These are phyloP conservation scores for Dioscorea cayenensis DNA, from an alignment of 116 monocot species.

Conservation along the genomic window DNA sequence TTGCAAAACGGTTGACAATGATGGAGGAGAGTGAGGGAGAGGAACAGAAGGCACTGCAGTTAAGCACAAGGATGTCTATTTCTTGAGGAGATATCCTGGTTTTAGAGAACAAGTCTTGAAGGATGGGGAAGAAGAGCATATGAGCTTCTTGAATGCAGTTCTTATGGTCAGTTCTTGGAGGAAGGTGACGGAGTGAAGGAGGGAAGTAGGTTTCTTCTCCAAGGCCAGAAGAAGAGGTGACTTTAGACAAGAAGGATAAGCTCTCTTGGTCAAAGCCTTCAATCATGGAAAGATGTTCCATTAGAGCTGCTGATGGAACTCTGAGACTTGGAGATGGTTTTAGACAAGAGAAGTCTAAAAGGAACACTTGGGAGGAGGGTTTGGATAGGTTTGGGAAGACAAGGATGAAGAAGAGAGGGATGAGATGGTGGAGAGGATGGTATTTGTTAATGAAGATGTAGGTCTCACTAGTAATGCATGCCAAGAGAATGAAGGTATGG, in stretches of 20 bases:
- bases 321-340: slow-evolving; percentile 25
- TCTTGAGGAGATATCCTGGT: slow-evolving; percentile 24
- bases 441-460: no score
- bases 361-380: slow-evolving; percentile 4
- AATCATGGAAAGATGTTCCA: slow-evolving; percentile 46
- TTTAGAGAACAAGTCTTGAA: slow-evolving; percentile 49
- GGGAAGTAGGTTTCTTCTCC: slow-evolving; percentile 65
- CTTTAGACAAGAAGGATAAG: slow-evolving; percentile 45
- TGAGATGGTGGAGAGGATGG: no score
- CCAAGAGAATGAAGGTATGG: no score
- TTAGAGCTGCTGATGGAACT: slow-evolving; percentile 25
- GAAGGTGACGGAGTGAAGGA: slow-evolving; percentile 39
- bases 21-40: slow-evolving; percentile 37
- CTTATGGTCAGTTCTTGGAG: slow-evolving; percentile 18
- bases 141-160: slow-evolving; percentile 33
- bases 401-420: background rate
- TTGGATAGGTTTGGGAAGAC: background rate
- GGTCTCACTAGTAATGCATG: no score
- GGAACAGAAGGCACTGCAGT: slow-evolving; percentile 56
- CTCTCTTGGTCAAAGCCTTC: slow-evolving; percentile 39
- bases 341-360: slow-evolving; percentile 58
- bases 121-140: slow-evolving; percentile 38
- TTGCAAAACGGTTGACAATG: slow-evolving; percentile 28
- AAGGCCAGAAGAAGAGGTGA: slow-evolving; percentile 35
- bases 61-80: slow-evolving; percentile 47